Conservation (phyloP, 2,329 filamentous ascomycete genomes). For the Exophiala calicioides region DNA sequence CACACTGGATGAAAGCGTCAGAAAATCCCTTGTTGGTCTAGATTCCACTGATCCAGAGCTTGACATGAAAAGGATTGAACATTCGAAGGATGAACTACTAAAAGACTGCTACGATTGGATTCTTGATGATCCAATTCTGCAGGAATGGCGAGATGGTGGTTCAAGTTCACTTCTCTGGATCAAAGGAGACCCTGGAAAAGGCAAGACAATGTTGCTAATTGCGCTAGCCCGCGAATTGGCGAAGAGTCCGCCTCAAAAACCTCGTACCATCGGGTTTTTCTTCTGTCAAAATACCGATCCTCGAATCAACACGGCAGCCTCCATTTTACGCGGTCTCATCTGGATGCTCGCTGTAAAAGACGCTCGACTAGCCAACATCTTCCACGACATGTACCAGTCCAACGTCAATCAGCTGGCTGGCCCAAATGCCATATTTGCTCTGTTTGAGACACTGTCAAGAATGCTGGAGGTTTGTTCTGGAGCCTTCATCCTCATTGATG, state of each 20-base stretch:
- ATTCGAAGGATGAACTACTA: background rate
- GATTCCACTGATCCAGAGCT: background rate
- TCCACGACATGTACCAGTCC: background rate
- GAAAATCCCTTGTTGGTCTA: background rate
- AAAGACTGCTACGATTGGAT: background rate
- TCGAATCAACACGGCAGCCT: background rate
- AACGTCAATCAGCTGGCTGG: background rate
- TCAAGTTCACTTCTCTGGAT: background rate
- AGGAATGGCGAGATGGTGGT: background rate
- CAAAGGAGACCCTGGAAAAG: background rate
- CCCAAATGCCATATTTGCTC: background rate
- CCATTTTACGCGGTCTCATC: background rate
- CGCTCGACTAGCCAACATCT: background rate
- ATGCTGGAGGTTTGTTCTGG: background rate
- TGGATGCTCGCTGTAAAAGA: background rate
- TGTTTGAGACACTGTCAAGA: background rate
- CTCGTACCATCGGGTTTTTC: background rate
- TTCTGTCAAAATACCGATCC: background rate
- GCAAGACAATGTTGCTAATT: background rate
- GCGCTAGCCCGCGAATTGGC: background rate
- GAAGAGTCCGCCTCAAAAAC: background rate
- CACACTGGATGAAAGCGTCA: background rate
- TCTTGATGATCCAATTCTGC: background rate
- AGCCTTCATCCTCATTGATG: background rate
- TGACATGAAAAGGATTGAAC: background rate